phyloP scores from a whole-genome alignment of 2,329 filamentous ascomycete species.

The Whalleya microplaca region DNA sequence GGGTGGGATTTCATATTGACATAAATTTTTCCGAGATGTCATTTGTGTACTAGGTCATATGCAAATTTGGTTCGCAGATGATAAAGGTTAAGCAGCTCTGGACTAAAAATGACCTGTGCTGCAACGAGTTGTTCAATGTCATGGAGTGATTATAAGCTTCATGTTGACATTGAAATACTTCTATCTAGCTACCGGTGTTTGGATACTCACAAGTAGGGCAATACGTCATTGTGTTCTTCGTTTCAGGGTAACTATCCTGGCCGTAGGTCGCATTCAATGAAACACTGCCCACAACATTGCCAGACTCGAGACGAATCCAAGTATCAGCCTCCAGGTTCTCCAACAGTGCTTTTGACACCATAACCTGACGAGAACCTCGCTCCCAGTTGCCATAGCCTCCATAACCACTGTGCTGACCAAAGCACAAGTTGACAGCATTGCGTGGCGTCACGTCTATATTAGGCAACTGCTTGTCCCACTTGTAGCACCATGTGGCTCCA shows the following conservation, averaged over 20 bases:
- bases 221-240: slow-evolving; percentile 40
- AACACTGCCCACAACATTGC: slow-evolving; percentile 54
- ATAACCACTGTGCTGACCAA: slow-evolving; percentile 70
- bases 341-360: slow-evolving; percentile 49
- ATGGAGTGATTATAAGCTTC: no score
- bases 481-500: slow-evolving; percentile 61
- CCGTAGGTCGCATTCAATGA: slow-evolving; percentile 64
- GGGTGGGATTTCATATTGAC: no score
- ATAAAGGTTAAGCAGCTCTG: no score
- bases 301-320: slow-evolving; percentile 64
- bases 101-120: no score
- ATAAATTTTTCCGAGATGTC: no score
- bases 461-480: slow-evolving; percentile 44
- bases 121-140: no score
- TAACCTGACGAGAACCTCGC: slow-evolving; percentile 61
- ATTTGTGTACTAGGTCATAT: no score
- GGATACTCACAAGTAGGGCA: slow-evolving; percentile 37
- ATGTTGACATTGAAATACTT: no score
- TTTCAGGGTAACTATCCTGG: slow-evolving; percentile 54
- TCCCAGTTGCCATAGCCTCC: slow-evolving; percentile 70
- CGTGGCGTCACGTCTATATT: slow-evolving; percentile 36
- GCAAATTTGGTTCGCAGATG: no score
- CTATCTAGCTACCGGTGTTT: no score
- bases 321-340: slow-evolving; percentile 52
- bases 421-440: slow-evolving; percentile 52